Evolutionary conservation across 768 basidiomycete species (phyloP), one percentile per base, ranked within the genome.

Genomic region (Mycena crocata): DNA sequence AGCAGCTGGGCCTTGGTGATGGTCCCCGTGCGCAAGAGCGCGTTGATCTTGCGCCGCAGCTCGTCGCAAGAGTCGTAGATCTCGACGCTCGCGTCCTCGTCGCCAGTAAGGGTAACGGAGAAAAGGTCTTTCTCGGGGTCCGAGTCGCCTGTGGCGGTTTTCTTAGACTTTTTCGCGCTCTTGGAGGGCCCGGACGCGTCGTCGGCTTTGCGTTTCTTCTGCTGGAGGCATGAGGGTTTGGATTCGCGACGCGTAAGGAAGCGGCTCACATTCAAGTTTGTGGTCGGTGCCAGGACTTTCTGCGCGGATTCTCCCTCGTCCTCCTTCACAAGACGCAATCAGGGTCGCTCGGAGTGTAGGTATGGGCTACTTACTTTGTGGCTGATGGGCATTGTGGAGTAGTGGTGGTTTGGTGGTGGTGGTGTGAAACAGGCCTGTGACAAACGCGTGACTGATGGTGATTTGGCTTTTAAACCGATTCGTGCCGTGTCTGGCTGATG

Each of bases 1-100:
- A 52, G 50, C 5, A 52, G 50, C 14, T 31, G n/a, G 49, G 49
- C n/a, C 49, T 50, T 50, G 49, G 49, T 50, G 30, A 34, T 50
- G 14, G 49, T 50, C 28, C 50, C 50, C 3, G 50, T 52, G 34
- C 32, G 32, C 12, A 52, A 34, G 4, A 52, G 12, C 50, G 50
- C 32, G 50, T 52, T 52, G 50, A 52, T 52, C 19, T 52, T 52
- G 21, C 50, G 31, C 13, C 50, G 50, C 10, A 52, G 50, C 50
- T 52, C 50, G 50, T 52, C 50, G 50, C 50, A 52, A 3, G 50
- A n/a, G 50, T 52, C 50, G 21, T 17, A 52, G 15, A 52, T 52
- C 32, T 52, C 34, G 50, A 52, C 50, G 50, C 14, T 52, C 5
- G 32, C 50, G 32, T 52, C 50, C 19, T 52, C 50, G 50, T 52